Conservation (phyloP, 805 yeast species). For the Millerozyma acaciae region DNA sequence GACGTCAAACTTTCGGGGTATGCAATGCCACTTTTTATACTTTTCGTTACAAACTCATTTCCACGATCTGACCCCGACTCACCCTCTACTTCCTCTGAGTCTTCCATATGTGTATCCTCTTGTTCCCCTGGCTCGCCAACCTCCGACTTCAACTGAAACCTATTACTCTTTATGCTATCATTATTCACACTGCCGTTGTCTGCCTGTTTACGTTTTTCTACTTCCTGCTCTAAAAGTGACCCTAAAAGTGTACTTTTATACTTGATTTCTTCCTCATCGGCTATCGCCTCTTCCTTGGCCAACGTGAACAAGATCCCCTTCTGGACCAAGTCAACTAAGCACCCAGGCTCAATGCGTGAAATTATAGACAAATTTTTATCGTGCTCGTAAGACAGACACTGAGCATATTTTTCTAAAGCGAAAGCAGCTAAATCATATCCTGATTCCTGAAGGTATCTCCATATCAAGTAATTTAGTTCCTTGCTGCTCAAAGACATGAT, state of each 20-base stretch:
- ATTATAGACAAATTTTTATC: slow-evolving; percentile 38
- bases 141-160: slow-evolving; percentile 12
- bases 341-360: slow-evolving; percentile 65
- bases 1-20: slow-evolving; percentile 45
- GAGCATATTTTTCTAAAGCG: slow-evolving; percentile 74
- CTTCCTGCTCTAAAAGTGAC: no score
- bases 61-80: slow-evolving; percentile 1
- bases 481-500: slow-evolving; percentile 76
- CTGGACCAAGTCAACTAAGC: slow-evolving; percentile 77
- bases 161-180: slow-evolving; percentile 2
- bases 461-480: slow-evolving; percentile 84
- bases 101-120: slow-evolving; percentile 8
- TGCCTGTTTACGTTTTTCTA: slow-evolving; percentile 11
- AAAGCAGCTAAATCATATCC: slow-evolving; percentile 74
- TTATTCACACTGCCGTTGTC: slow-evolving; percentile 4
- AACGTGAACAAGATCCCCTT: slow-evolving; percentile 79
- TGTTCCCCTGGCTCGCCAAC: slow-evolving; percentile 3
- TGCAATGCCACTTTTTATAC: slow-evolving; percentile 33
- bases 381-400: slow-evolving; percentile 52
- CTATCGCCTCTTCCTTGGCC: slow-evolving; percentile 52
- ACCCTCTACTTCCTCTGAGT: neutral
- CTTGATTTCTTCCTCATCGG: slow-evolving; percentile 11
- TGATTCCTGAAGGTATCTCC: slow-evolving; percentile 88
- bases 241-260: no score
- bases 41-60: slow-evolving; percentile 23